Evolutionary conservation across 208 protist genomes (phyloP).

Genomic region (Wallacemonas sp.): DNA sequence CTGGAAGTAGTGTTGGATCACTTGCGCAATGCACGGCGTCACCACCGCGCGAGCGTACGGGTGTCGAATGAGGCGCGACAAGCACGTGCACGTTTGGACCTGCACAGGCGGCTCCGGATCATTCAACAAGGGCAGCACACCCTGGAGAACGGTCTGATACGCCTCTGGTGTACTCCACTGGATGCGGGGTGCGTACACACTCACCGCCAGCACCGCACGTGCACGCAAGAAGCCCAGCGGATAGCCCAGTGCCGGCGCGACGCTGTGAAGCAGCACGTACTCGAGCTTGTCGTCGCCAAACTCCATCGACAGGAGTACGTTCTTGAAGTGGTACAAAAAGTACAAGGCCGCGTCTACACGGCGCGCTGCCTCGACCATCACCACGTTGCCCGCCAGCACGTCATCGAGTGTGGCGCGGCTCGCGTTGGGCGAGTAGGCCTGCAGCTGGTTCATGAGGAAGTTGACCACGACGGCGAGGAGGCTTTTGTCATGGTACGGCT

Average conservation of each 20-base stretch:
- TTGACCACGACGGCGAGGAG: constrained; percentile 64
- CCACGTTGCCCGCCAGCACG: constrained; percentile 21
- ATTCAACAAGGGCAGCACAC: constrained; percentile 73
- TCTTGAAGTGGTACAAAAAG: constrained; percentile 76
- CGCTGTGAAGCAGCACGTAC: constrained; percentile 68
- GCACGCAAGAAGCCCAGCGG: constrained; percentile 85
- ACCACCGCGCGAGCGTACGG: constrained; percentile 71
- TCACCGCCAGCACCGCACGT: constrained; percentile 75
- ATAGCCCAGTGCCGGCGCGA: constrained; percentile 69
- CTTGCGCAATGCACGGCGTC: constrained; percentile 79
- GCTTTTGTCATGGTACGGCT: constrained; percentile 65
- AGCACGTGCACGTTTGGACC: constrained; percentile 83
- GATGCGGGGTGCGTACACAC: constrained; percentile 60
- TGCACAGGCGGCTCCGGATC: constrained; percentile 87
- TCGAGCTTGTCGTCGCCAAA: constrained; percentile 82
- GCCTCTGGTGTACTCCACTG: constrained; percentile 65
- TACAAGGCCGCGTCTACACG: constrained; percentile 76
- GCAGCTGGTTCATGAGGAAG: constrained; percentile 77
- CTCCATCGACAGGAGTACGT: constrained; percentile 43
- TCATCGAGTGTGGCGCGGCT: constrained; percentile 33
- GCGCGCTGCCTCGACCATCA: constrained; percentile 48
- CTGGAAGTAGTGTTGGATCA: constrained; percentile 91
- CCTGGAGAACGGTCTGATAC: constrained; percentile 59
- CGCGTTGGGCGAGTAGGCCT: constrained; percentile 32
- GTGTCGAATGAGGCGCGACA: constrained; percentile 82